These are phyloP conservation scores for Aspergillus ruber DNA, from an alignment of 2,329 filamentous ascomycete species.

Conservation along the genomic window DNA sequence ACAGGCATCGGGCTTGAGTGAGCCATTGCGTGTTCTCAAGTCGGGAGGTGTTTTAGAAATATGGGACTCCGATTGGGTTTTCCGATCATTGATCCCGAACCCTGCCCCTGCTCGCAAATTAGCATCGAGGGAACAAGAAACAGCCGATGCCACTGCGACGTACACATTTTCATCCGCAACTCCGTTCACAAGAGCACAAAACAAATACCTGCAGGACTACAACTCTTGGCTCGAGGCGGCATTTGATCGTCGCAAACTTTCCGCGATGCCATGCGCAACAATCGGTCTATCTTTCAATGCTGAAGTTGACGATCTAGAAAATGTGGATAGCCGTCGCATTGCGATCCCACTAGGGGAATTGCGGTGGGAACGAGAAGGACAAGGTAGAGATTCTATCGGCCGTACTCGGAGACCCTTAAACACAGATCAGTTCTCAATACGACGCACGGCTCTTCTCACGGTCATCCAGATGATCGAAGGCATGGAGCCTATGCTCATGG, in stretches of 20 bases:
- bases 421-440: constrained; percentile 63
- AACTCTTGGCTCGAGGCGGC: constrained; percentile 76
- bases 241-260: constrained; percentile 64
- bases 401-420: constrained; percentile 49
- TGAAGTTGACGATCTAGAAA: constrained; percentile 65
- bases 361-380: constrained; percentile 71
- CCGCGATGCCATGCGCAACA: constrained; percentile 69
- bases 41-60: constrained; percentile 76
- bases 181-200: constrained; percentile 71
- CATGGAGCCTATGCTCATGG: constrained; percentile 73
- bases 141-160: constrained; percentile 64
- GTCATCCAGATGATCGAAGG: constrained; percentile 79
- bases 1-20: constrained; percentile 56
- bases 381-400: constrained; percentile 27
- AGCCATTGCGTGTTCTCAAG: constrained; percentile 68
- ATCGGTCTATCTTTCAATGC: constrained; percentile 73
- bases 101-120: constrained; percentile 54
- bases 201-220: constrained; percentile 74
- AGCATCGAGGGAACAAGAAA: constrained; percentile 56
- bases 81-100: constrained; percentile 77
- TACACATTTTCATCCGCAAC: constrained; percentile 80
- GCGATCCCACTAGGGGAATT: constrained; percentile 83
- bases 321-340: constrained; percentile 66
- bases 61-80: constrained; percentile 81
- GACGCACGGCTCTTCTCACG: constrained; percentile 72